Base-by-base conservation (phyloP, 768 basidiomycete species). In the Tricholomella constricta region DNA sequence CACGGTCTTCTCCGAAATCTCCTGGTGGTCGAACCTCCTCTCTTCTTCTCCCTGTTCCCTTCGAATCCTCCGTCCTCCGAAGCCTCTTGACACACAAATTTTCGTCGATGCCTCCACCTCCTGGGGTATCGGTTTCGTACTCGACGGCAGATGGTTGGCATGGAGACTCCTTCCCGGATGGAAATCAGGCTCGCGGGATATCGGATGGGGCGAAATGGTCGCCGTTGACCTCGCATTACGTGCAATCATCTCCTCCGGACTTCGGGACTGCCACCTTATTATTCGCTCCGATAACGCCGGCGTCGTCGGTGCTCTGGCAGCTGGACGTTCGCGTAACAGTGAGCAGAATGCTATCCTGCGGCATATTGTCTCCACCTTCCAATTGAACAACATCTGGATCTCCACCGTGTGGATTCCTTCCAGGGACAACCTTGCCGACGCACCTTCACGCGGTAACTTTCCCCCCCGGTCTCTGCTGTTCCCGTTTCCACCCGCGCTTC, bases 161-260 rank as follows among this genome's bases (percentile, higher is more conserved):
- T 78, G 71, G 72, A 41, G 59, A 8, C 64, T 77, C 6, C 29
- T 19, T 22, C 26, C 23, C 0, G 61, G 62, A 0, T 72, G 72
- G 71, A 56, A 57, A 14, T 25, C 44, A 1, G 56, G 68, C 8
- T 63, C 60, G 1, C 54, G 67, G 0, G 58, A 70, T 15, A 73
- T 75, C 7, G 72, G 72, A 0, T 78, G 77, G 76, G 76, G 69
- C 1, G 75, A 78, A 51, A 72, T 76, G 62, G 63, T 75, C 2
- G 76, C 72, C 0, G 61, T 74, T 4, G 74, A 77, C 51, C 52
- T 77, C 0, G 74, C 71, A 1, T 20, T 73, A 0, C 57, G 60
- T 4, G 58, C 69, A 0, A 47, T 72, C 2, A 51, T 72, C 6
- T 51, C 64, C 0, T 40, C 52, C 0, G 61, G 63, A 2, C 56